These are phyloP conservation scores for Rhododendron kiyosumense DNA, from an alignment of 148 eudicot species.

Conservation along the genomic window DNA sequence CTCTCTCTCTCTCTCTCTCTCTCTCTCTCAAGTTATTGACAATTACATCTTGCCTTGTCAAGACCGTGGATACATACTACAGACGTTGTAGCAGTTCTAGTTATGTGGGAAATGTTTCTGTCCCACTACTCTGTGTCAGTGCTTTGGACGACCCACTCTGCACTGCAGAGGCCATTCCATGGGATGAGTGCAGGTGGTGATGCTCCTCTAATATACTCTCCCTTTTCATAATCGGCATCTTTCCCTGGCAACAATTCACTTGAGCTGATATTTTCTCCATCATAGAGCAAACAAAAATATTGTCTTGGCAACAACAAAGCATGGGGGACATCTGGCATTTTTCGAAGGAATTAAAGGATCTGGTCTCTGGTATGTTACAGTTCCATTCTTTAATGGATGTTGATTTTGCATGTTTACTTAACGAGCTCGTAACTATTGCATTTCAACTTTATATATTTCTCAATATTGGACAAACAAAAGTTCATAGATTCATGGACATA, in stretches of 20 bases:
- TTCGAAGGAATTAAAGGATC: constrained; percentile 87
- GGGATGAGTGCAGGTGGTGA: constrained; percentile 94
- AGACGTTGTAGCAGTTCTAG: constrained; percentile 68
- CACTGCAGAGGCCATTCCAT: constrained; percentile 89
- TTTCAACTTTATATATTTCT: background rate
- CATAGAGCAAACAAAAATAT: constrained; percentile 73
- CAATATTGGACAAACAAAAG: background rate
- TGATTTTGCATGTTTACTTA: background rate
- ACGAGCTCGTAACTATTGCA: background rate
- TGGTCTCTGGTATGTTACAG: constrained; percentile 57
- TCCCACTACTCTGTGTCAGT: constrained; percentile 91
- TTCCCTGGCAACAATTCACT: constrained; percentile 1
- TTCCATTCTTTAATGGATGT: background rate
- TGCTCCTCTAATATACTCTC: constrained; percentile 6
- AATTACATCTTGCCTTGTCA: constrained; percentile 18
- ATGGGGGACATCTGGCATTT: constrained; percentile 94
- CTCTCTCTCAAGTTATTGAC: constrained; percentile 10
- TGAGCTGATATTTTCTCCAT: constrained; percentile 12
- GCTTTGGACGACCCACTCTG: constrained; percentile 96
- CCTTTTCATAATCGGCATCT: background rate
- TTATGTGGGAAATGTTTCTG: constrained; percentile 59
- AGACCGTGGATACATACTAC: constrained; percentile 94
- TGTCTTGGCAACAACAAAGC: constrained; percentile 69
- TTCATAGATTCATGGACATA: background rate
- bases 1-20: constrained; percentile 5